A percentile compares a stretch with the other conserved stretches of the same genome.
phyloP scores from a whole-genome alignment of 2,329 filamentous ascomycete species.

The Apiospora rasikravindrae region DNA sequence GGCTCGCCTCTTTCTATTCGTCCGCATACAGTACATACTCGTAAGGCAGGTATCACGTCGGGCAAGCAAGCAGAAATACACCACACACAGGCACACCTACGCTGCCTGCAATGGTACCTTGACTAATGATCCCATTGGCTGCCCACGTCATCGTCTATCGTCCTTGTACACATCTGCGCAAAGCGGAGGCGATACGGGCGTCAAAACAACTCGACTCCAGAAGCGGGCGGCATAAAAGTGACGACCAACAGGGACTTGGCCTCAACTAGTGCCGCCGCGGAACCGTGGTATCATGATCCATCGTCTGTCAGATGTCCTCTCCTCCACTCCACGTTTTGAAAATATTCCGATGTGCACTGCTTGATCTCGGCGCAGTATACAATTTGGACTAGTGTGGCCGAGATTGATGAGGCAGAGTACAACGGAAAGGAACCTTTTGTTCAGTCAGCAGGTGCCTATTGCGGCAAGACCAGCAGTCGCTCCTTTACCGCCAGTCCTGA shows the following conservation, averaged over 20 bases:
- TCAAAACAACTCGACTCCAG: conserved; percentile 6
- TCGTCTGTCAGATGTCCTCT: not conserved
- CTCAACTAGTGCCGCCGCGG: conserved; percentile 14
- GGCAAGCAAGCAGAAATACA: not conserved
- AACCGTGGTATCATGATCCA: not conserved
- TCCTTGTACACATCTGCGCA: not conserved
- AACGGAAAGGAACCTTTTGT: not conserved
- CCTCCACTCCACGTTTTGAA: not conserved
- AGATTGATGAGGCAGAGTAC: not conserved
- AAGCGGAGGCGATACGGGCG: not conserved
- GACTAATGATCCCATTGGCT: not conserved
- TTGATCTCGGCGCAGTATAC: conserved; percentile 12
- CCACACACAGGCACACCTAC: not conserved
- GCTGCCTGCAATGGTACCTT: conserved; percentile 4
- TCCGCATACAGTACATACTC: not conserved
- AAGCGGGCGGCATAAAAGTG: conserved; percentile 2
- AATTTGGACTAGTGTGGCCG: conserved; percentile 8
- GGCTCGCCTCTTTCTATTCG: not conserved
- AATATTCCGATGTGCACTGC: conserved; percentile 15
- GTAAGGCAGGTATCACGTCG: not conserved
- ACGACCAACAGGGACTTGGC: conserved; percentile 3
- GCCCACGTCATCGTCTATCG: not conserved
- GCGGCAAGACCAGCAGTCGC: not conserved
- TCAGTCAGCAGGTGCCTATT: not conserved
- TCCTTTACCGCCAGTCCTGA: conserved; percentile 1